Evolutionary conservation across 495 filamentous ascomycete genomes (phyloP), one percentile per base, ranked within the genome.

Genomic region (Aspergillus ostianus): DNA sequence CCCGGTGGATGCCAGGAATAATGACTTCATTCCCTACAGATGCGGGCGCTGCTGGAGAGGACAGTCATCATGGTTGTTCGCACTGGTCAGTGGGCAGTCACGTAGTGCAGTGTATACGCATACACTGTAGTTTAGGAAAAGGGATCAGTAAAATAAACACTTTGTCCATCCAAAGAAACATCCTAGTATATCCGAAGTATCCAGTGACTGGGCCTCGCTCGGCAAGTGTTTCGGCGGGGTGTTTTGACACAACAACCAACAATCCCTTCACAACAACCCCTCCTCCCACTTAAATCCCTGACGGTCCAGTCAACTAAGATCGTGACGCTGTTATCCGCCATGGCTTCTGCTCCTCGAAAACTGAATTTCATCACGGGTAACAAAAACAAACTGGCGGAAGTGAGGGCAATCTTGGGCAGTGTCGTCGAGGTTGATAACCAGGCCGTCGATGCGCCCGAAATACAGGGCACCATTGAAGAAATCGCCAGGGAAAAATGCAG

Each of bases 311-410:
- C 15, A 10, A 41, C 19, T 10, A 17, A 32, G n/a, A 45, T 45
- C 65, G 71, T 65, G 65, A 65, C 68, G 53, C 50, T 63, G 36
- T 53, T 73, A 27, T 70, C 70, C 36, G 15, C 12, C 36, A 41
- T 41, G 36, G 36, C 36, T 10, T 15, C 36, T 41, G 13, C 36
- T 15, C 36, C 13, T 15, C 12, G 4, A 46, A 73, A 77, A 29
- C 74, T 98, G 41, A 91, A 96, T 79, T 98, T 98, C 80, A 96
- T 98, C 66, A 98, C 95, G 3, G 89, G 93, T 64, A 98, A 98
- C 78, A 82, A 84, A 64, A 95, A 96, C 78, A 98, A 98, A 77
- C 84, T 98, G 52, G 70, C 72, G 58, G 94, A 98, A 75, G 91
- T 96, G 63, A 83, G 87, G 68, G 87, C 89, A 13, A 97, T 98